These are phyloP conservation scores for Talaromyces albobiverticillius DNA, from an alignment of 2,329 filamentous ascomycete genomes.

Conservation along the genomic window DNA sequence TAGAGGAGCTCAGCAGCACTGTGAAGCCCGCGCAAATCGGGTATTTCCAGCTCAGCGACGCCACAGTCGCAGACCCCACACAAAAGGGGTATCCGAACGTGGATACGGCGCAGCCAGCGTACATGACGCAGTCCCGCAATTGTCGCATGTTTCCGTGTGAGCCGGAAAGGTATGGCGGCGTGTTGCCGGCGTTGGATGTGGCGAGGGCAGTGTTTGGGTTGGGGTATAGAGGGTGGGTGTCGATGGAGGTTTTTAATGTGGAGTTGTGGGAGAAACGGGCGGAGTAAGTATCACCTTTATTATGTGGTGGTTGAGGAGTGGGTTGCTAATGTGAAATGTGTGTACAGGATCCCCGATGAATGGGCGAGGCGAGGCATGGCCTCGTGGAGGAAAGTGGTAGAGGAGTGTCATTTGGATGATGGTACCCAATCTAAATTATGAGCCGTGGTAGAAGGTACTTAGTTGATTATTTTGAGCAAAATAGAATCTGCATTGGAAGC, in stretches of 20 bases:
- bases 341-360: conserved; percentile 45
- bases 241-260: conserved; percentile 19
- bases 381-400: background rate
- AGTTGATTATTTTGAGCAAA: too few relatives aligned
- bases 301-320: background rate
- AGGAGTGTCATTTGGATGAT: background rate
- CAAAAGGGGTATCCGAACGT: conserved; percentile 17
- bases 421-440: conserved; percentile 24
- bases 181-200: conserved; percentile 17
- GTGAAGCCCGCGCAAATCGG: conserved; percentile 15
- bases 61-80: conserved; percentile 17
- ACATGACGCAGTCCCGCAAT: conserved; percentile 23
- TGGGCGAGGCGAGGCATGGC: conserved; percentile 41
- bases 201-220: conserved; percentile 17
- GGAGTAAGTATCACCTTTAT: conserved; percentile 2
- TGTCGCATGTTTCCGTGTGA: conserved; percentile 23
- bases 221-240: conserved; percentile 18
- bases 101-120: conserved; percentile 19
- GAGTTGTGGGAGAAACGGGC: conserved; percentile 13
- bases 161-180: conserved; percentile 14
- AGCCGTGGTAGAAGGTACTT: background rate
- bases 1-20: conserved; percentile 17
- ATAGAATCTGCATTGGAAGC: too few relatives aligned
- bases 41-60: conserved; percentile 23
- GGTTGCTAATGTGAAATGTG: background rate